Base-by-base conservation (phyloP, 1,284 basidiomycete genomes). In the Dichomitus squalens region DNA sequence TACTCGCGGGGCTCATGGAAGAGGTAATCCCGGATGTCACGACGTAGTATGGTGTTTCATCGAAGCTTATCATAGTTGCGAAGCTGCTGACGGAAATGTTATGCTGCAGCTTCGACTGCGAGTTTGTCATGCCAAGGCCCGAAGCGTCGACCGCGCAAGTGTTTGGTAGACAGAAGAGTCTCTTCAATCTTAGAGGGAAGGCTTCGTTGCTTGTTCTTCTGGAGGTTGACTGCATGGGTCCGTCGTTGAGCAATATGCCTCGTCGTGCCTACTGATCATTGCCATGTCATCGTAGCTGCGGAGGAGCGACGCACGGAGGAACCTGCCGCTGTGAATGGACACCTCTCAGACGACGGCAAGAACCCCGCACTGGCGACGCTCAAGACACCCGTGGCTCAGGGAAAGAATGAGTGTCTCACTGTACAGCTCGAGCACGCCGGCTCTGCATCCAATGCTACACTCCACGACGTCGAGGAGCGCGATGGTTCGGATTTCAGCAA, bases 31-130 rank as follows among this genome's bases (percentile, higher is more conserved):
- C 47, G 8, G 47, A 39, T 18, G 39, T 48, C 20, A 43, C 18
- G 3, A 55, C 47, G 8, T 49, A 49, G 53, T 55, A 23, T 27
- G 44, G 2, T 29, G 4, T 1, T 4, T 31, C 16, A 9, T 46
- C 8, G n/a, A 14, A 16, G 18, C 16, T 46, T 18, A 31, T 31
- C 29, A 11, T 11, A 23, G 31, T 33, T 33, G 7, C 7, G 12
- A 6, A 4, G 35, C 4, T 9, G 9, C 44, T 46, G 8, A 46
- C 18, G 14, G 25, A n/a, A n/a, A n/a, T 20, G 7, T 11, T n/a
- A 20, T 12, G 7, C 29, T 46, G 4, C 27, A 55, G 53, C 21
- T 51, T 52, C 9, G 43, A 56, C 36, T 52, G 55, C 36, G 38
- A 48, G 27, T 56, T 23, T 21, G 34, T 52, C 8, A 52, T 33